phyloP scores from a whole-genome alignment of 2,329 filamentous ascomycete genomes.

The Fulvia fulva region DNA sequence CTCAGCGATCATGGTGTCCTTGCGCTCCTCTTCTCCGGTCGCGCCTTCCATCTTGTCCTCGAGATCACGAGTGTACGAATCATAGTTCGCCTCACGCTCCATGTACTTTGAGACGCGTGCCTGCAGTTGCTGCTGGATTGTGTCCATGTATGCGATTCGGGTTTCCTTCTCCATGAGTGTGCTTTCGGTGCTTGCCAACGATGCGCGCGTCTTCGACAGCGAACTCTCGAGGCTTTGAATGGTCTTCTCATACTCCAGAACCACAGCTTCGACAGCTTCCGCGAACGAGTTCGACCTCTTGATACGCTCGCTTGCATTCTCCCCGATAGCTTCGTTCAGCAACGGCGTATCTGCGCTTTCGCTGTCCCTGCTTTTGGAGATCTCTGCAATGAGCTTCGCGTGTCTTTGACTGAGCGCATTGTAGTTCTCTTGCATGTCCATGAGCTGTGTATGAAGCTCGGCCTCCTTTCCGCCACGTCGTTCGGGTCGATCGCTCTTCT shows the following conservation, averaged over 20 bases:
- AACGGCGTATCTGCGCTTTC: constrained; percentile 54
- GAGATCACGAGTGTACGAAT: constrained; percentile 87
- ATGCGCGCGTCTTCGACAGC: constrained; percentile 79
- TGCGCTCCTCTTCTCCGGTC: constrained; percentile 88
- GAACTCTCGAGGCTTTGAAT: constrained; percentile 92
- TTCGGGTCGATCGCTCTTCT: constrained; percentile 64
- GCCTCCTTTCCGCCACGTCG: constrained; percentile 61
- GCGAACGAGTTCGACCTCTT: constrained; percentile 96
- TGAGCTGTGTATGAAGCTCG: constrained; percentile 87
- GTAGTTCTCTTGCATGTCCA: constrained; percentile 94
- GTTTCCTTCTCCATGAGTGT: constrained; percentile 87
- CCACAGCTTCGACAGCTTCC: constrained; percentile 90
- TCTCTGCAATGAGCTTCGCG: constrained; percentile 89
- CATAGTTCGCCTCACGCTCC: constrained; percentile 86
- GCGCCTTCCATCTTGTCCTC: constrained; percentile 88
- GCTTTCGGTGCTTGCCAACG: constrained; percentile 80
- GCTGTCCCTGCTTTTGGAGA: constrained; percentile 77
- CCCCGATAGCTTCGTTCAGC: constrained; percentile 62
- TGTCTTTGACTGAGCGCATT: constrained; percentile 85
- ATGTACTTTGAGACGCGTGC: constrained; percentile 85
- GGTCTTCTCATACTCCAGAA: constrained; percentile 97
- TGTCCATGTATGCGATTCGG: constrained; percentile 88
- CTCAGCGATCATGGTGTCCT: constrained; percentile 76
- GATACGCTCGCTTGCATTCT: constrained; percentile 78
- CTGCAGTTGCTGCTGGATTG: constrained; percentile 85